A percentile compares a stretch with the other conserved stretches of the same genome.
phyloP scores from a whole-genome alignment of 2,329 filamentous ascomycete genomes.

The Beauveria bassiana region DNA sequence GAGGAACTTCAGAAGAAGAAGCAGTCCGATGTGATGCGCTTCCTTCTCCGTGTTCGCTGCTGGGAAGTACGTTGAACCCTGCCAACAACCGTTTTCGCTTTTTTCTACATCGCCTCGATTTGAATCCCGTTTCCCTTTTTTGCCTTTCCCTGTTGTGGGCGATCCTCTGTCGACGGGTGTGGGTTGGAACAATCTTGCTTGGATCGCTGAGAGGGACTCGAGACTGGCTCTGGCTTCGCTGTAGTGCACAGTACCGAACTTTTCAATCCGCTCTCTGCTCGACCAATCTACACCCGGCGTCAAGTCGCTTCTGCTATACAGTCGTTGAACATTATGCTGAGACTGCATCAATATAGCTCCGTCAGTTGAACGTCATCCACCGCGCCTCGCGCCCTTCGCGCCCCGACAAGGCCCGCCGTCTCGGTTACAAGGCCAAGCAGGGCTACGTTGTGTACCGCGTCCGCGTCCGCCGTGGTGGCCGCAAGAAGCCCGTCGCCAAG shows the following conservation, averaged over 20 bases:
- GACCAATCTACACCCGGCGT: not conserved
- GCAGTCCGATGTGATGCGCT: constrained; percentile 99
- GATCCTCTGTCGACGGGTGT: constrained; percentile 9
- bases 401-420: constrained; percentile 99
- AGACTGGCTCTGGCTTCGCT: not conserved
- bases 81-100: constrained; percentile 17
- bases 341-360: constrained; percentile 99
- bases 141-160: constrained; percentile 7
- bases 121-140: constrained; percentile 1
- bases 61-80: constrained; percentile 81
- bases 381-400: constrained; percentile 95
- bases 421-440: constrained; percentile 99
- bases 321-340: constrained; percentile 99
- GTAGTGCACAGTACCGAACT: not conserved
- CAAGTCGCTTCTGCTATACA: constrained; percentile 64
- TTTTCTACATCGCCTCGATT: constrained; percentile 12
- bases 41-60: constrained; percentile 99
- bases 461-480: constrained; percentile 95
- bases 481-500: constrained; percentile 94
- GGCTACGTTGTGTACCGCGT: constrained; percentile 99
- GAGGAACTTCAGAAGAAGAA: constrained; percentile 99
- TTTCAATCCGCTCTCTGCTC: not conserved
- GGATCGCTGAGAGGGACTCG: not conserved
- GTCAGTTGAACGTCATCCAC: constrained; percentile 99
- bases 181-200: not conserved